Evolutionary conservation across 23 red algal species (phyloP).

Genomic region (Gracilaria gracilis): DNA sequence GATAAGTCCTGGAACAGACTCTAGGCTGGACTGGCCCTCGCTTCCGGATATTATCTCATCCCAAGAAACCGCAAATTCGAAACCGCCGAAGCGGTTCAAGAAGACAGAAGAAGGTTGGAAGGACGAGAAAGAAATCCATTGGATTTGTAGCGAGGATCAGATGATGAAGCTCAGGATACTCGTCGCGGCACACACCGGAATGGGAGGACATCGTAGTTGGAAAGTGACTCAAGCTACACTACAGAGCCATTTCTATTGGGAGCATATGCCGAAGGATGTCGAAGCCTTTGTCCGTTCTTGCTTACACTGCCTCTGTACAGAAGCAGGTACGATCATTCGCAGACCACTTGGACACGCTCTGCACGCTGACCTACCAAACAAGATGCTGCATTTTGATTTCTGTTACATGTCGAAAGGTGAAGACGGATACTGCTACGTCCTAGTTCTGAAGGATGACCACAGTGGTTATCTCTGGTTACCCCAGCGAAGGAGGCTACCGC

Average conservation of each 20-base stretch:
- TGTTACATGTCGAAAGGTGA: slow-evolving; percentile 19
- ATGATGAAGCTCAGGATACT: slow-evolving; percentile 22
- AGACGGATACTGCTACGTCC: not conserved
- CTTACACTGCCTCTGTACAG: slow-evolving; percentile 43
- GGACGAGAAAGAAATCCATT: not conserved
- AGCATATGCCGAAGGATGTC: slow-evolving; percentile 14
- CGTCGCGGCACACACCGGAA: slow-evolving; percentile 38
- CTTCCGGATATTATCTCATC: slow-evolving; percentile 22
- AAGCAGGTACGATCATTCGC: not conserved
- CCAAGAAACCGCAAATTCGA: not conserved
- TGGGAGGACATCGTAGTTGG: slow-evolving; percentile 32
- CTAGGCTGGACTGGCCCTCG: not conserved
- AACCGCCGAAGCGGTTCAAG: slow-evolving; percentile 9
- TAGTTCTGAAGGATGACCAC: slow-evolving; percentile 34
- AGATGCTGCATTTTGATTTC: slow-evolving; percentile 44
- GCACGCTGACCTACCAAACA: slow-evolving; percentile 3
- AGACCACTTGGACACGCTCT: not conserved
- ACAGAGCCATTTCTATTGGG: slow-evolving; percentile 19
- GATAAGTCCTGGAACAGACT: not conserved
- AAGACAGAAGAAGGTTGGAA: not conserved
- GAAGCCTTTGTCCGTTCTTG: slow-evolving; percentile 18
- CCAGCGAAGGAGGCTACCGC: not conserved
- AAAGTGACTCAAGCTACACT: slow-evolving; percentile 3
- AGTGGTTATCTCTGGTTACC: slow-evolving; percentile 5
- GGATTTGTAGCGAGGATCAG: not conserved